phyloP scores from a whole-genome alignment of 371 early-diverging fungal species.

The Nematocida homosporus region DNA sequence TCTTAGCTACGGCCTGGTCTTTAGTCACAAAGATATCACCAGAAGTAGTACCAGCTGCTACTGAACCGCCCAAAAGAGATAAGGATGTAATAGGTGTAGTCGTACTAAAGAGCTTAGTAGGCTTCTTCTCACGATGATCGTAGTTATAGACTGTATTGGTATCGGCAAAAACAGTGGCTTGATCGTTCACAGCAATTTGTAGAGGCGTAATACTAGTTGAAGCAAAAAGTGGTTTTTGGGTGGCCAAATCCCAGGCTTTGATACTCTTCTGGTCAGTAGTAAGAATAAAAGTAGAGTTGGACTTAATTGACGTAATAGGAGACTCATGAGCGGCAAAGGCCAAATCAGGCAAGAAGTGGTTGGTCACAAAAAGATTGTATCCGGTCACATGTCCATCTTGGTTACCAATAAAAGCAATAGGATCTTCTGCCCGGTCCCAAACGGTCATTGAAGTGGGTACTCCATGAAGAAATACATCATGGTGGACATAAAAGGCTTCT shows the following conservation, averaged over 20 bases:
- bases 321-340: conserved; percentile 15
- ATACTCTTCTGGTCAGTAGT: background rate
- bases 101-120: background rate
- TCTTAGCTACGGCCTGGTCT: background rate
- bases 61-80: background rate
- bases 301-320: background rate
- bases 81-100: background rate
- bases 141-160: conserved; percentile 7
- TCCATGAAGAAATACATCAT: conserved; percentile 46
- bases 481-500: conserved; percentile 52
- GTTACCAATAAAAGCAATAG: conserved; percentile 28
- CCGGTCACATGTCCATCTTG: conserved; percentile 22
- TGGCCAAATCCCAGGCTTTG: conserved; percentile 34
- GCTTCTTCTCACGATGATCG: conserved; percentile 13
- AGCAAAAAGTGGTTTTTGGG: conserved; percentile 29
- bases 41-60: background rate
- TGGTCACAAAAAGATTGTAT: conserved; percentile 48
- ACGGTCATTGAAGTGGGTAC: conserved; percentile 35
- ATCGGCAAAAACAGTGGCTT: conserved; percentile 2
- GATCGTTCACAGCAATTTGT: background rate
- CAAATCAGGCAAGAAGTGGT: conserved; percentile 45
- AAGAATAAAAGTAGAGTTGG: background rate
- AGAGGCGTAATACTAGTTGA: background rate
- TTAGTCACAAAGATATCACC: background rate
- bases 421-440: conserved; percentile 34